phyloP scores from a whole-genome alignment of 352 stramenopile genomes.

The Pythium biforme region DNA sequence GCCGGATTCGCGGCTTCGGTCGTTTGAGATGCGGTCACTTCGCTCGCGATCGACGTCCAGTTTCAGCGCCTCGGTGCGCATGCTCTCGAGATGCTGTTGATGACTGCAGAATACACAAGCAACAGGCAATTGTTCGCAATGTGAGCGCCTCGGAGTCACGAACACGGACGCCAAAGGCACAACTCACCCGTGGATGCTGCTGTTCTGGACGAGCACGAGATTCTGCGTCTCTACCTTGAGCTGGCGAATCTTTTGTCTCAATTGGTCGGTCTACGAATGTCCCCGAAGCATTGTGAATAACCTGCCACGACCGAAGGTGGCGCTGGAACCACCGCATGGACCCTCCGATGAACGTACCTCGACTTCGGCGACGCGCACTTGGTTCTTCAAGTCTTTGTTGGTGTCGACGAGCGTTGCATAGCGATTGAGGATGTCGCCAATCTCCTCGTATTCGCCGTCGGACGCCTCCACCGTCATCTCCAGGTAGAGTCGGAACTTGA shows the following conservation, averaged over 20 bases:
- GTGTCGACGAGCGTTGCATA: conserved; percentile 85
- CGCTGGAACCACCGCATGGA: too few species aligned
- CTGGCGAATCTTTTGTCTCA: conserved; percentile 70
- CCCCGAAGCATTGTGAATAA: too few species aligned
- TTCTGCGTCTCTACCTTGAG: conserved; percentile 86
- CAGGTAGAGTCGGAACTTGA: conserved; percentile 85
- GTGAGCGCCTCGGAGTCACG: background rate
- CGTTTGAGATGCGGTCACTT: conserved; percentile 75
- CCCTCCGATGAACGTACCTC: conserved; percentile 32
- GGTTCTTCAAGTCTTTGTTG: conserved; percentile 84
- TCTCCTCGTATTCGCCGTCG: conserved; percentile 84
- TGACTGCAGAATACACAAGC: conserved; percentile 25
- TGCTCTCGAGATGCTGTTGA: conserved; percentile 77
- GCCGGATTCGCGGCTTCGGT: conserved; percentile 80
- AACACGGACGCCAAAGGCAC: too few species aligned
- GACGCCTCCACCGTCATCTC: conserved; percentile 79
- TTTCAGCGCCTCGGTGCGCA: conserved; percentile 74
- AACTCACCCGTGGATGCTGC: conserved; percentile 63
- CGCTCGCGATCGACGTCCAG: conserved; percentile 82
- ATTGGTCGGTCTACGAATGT: conserved; percentile 53
- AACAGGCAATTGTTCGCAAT: background rate
- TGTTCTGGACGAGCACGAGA: conserved; percentile 82
- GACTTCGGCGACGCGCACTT: conserved; percentile 61
- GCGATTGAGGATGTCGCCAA: conserved; percentile 82
- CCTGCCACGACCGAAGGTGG: too few species aligned